Conservation (phyloP, 2,329 filamentous ascomycete species). For the Teratosphaeria viscida region DNA sequence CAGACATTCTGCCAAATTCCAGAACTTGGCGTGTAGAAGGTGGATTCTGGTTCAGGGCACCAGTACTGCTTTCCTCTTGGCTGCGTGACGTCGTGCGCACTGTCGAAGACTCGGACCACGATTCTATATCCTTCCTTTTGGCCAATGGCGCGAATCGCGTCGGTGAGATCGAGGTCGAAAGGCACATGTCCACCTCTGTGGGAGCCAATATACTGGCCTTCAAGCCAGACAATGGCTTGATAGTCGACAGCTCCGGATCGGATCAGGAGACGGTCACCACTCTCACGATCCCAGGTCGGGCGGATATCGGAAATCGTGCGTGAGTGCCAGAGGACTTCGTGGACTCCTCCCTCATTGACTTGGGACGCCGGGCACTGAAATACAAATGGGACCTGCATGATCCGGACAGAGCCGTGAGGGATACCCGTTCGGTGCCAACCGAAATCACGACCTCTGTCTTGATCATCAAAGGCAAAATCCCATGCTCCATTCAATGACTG, state of each 20-base stretch:
- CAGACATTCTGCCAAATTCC: conserved; percentile 69
- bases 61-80: conserved; percentile 60
- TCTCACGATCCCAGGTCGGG: conserved; percentile 10
- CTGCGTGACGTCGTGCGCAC: conserved; percentile 53
- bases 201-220: conserved; percentile 42
- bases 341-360: no score
- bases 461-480: no score
- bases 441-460: no score
- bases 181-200: conserved; percentile 52
- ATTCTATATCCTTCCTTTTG: conserved; percentile 21
- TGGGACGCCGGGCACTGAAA: no score
- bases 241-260: conserved; percentile 55
- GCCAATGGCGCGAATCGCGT: conserved; percentile 23
- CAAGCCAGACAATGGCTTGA: conserved; percentile 47
- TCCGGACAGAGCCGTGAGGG: no score
- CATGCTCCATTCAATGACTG: no score
- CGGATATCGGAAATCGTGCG: conserved; percentile 19
- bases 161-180: conserved; percentile 47
- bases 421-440: no score
- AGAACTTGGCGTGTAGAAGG: conserved; percentile 62
- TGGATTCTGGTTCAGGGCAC: conserved; percentile 47
- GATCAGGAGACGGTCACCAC: conserved; percentile 37
- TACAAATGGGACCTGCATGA: no score
- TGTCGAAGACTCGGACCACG: conserved; percentile 52
- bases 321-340: no score